phyloP scores from a whole-genome alignment of 108 stramenopile genomes.

The Halocafeteria seosinensis region DNA sequence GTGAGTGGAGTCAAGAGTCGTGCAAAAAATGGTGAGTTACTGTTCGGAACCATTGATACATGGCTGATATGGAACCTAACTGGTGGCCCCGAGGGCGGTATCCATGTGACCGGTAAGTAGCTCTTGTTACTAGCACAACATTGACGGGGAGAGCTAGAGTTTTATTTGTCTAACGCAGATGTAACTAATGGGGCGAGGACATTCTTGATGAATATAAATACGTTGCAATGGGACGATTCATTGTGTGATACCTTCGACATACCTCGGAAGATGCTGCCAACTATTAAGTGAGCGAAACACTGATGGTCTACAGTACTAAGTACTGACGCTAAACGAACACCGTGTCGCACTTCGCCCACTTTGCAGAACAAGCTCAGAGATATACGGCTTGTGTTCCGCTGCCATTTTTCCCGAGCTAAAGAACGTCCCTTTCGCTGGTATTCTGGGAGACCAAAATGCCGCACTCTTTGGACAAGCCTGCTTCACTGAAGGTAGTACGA shows the following conservation, averaged over 20 bases:
- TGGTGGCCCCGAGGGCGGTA: slow-evolving; percentile 52
- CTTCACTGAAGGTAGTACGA: slow-evolving; percentile 67
- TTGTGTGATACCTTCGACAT: slow-evolving; percentile 44
- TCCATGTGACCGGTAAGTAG: too few species aligned
- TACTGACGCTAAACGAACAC: too few species aligned
- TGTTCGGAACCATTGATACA: slow-evolving; percentile 87
- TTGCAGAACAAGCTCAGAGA: too few species aligned
- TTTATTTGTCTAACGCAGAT: too few species aligned
- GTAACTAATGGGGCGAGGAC: slow-evolving; percentile 84
- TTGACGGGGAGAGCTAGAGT: too few species aligned
- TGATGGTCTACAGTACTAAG: too few species aligned
- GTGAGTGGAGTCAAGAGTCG: slow-evolving; percentile 42
- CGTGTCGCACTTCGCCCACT: too few species aligned
- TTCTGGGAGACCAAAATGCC: slow-evolving; percentile 88
- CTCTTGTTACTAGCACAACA: too few species aligned
- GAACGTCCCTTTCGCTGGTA: slow-evolving; percentile 55
- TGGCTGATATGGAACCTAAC: slow-evolving; percentile 78
- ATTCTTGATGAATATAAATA: slow-evolving; percentile 66
- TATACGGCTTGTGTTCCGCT: slow-evolving; percentile 5
- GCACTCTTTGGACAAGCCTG: slow-evolving; percentile 84
- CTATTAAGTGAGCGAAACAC: background rate
- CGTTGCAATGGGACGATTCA: slow-evolving; percentile 58
- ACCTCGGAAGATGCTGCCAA: slow-evolving; percentile 3
- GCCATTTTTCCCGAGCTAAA: slow-evolving; percentile 24
- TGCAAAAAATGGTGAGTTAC: slow-evolving; percentile 22